Evolutionary conservation across 495 filamentous ascomycete species (phyloP), one percentile per base, ranked within the genome.

Genomic region (Lasiosphaeria hispida): DNA sequence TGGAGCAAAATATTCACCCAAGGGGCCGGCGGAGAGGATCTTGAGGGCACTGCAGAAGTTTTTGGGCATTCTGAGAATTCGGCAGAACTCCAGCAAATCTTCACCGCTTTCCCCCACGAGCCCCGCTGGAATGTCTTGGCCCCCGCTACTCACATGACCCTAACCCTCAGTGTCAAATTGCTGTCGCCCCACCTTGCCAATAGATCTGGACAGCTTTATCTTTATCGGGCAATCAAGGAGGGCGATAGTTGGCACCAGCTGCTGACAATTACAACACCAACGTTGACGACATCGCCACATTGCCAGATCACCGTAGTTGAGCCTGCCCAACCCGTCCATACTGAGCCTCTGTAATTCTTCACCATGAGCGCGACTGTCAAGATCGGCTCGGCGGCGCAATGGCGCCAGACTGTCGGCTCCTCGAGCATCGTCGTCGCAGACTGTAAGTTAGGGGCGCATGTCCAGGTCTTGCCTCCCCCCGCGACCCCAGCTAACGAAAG

Each of bases 371-470:
- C 61, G 35, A 62, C 66, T 8, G 70, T 74, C 7, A 60, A 69
- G 13, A 75, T 80, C 55, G 49, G 54, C 49, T 80, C 77, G 4
- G 41, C 71, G 7, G 66, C 64, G 65, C 71, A 80, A 63, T 79
- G 76, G 72, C 68, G 71, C 58, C 70, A 73, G 49, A 64, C 71
- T 19, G 53, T 80, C 11, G 57, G 59, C 48, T 74, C 72, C 18
- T 74, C 74, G 37, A 65, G 67, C 56, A 60, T 80, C 43, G 75
- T 80, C 48, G 57, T 80, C 59, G 69, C 73, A 8, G 76, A 80
- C 66, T 80, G 77, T 80, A 69, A 57, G 77, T 66, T 19, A 41
- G 53, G 40, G 15, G 23, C 23, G 23, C 23, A 30, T 30, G 23
- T 30, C 18, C 23, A 17, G 15, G 40, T n/a, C 40, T 23, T n/a